A percentile compares a stretch with the other conserved stretches of the same genome.
Conservation (phyloP, 2,329 filamentous ascomycete genomes). For the Pseudopyrenochaeta lycopersici region DNA sequence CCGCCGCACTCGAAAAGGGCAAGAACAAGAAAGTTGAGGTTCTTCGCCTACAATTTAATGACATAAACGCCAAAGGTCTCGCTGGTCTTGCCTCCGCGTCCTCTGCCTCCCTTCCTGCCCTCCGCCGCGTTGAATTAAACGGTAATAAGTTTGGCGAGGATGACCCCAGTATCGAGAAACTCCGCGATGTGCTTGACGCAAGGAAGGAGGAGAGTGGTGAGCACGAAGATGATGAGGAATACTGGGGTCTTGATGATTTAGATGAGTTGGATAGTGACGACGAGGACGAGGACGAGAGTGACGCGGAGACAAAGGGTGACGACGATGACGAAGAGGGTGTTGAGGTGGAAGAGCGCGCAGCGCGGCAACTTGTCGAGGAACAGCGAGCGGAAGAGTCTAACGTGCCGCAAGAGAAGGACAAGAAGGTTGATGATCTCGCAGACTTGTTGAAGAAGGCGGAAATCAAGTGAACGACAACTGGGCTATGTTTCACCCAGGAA, state of each 20-base stretch:
- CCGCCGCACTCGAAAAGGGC: conserved; percentile 75
- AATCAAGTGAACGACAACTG: conserved; percentile 36
- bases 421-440: conserved; percentile 83
- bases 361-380: conserved; percentile 70
- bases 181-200: conserved; percentile 74
- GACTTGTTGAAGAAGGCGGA: conserved; percentile 76
- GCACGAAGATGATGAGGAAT: conserved; percentile 64
- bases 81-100: conserved; percentile 75
- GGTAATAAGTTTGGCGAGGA: conserved; percentile 95
- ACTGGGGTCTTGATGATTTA: conserved; percentile 66
- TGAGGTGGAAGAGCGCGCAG: conserved; percentile 51
- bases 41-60: conserved; percentile 90
- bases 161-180: conserved; percentile 72
- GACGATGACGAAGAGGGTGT: conserved; percentile 73
- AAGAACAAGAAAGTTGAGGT: conserved; percentile 82
- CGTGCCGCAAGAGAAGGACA: conserved; percentile 74
- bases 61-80: conserved; percentile 81
- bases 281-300: conserved; percentile 78
- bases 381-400: conserved; percentile 78
- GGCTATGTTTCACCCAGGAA: neutral
- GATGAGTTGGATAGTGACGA: conserved; percentile 85
- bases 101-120: conserved; percentile 70
- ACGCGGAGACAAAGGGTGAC: conserved; percentile 67
- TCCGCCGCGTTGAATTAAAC: conserved; percentile 91
- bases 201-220: conserved; percentile 70